A percentile compares a stretch with the other conserved stretches of the same genome.
phyloP scores from a whole-genome alignment of 768 basidiomycete genomes.

The Leccinum boreale region DNA sequence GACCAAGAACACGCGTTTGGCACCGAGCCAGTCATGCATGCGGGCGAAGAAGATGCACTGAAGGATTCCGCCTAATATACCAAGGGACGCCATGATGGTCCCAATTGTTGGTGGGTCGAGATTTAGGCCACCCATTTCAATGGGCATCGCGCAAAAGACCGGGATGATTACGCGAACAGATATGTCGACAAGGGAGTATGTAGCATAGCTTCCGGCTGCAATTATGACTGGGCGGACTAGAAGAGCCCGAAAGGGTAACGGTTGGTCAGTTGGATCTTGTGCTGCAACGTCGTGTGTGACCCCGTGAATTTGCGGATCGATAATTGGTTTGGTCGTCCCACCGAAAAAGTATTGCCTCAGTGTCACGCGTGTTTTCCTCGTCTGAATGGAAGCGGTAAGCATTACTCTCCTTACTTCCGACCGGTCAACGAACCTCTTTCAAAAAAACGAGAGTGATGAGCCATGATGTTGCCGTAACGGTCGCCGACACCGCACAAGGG shows the following conservation, averaged over 20 bases:
- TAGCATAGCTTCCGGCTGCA: conserved; percentile 58
- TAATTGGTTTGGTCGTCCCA: background rate
- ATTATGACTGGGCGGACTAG: conserved; percentile 51
- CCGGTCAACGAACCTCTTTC: conserved; percentile 42
- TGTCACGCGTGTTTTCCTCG: conserved; percentile 12
- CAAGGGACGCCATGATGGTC: conserved; percentile 20
- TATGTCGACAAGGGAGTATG: conserved; percentile 61
- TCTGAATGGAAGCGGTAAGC: conserved; percentile 12
- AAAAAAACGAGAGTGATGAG: conserved; percentile 48
- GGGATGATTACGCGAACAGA: conserved; percentile 46
- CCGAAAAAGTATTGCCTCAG: conserved; percentile 17
- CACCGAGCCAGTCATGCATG: conserved; percentile 54
- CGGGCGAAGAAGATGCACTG: conserved; percentile 61
- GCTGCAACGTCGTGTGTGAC: background rate
- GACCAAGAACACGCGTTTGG: conserved; percentile 52
- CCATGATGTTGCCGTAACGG: conserved; percentile 49
- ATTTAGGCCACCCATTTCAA: conserved; percentile 29
- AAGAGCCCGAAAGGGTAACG: conserved; percentile 46
- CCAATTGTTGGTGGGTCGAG: conserved; percentile 32
- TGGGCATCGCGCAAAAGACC: conserved; percentile 30
- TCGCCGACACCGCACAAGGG: conserved; percentile 62
- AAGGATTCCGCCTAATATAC: conserved; percentile 38
- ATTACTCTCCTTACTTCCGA: background rate
- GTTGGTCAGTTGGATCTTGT: conserved; percentile 9
- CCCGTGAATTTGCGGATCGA: background rate